A percentile compares a stretch with the other conserved stretches of the same genome.
phyloP scores from a whole-genome alignment of 345 rosid genomes.

The Gossypium herbaceum region DNA sequence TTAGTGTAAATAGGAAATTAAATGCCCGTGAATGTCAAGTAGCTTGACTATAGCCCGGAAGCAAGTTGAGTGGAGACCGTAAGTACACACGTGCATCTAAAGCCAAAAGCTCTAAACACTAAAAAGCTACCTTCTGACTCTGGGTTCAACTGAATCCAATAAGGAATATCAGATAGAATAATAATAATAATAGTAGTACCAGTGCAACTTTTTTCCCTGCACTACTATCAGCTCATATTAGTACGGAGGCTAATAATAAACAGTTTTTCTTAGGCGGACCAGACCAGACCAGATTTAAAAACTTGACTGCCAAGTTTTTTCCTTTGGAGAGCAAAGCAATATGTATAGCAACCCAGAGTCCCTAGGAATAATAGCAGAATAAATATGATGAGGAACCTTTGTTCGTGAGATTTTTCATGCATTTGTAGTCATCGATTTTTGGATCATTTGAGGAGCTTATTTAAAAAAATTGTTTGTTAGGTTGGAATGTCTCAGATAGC shows the following conservation, averaged over 20 bases:
- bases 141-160: not conserved
- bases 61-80: not conserved
- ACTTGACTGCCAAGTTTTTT: not conserved
- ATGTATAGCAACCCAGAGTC: not conserved
- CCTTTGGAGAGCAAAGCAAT: not conserved
- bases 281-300: not conserved
- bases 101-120: not conserved
- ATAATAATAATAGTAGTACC: not conserved
- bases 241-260: not conserved
- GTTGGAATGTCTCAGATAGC: not conserved
- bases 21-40: constrained; percentile 1
- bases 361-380: not conserved
- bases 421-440: not conserved
- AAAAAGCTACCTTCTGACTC: not conserved
- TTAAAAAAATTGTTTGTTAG: not conserved
- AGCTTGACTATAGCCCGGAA: not conserved
- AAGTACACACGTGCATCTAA: not conserved
- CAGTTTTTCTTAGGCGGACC: not conserved
- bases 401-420: not conserved
- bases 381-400: not conserved
- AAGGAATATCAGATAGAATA: not conserved
- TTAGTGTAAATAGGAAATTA: not conserved
- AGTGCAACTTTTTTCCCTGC: no score
- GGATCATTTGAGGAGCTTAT: not conserved
- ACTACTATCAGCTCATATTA: not conserved